Conservation (phyloP, 805 yeast genomes). For the Candida palmyrensis region DNA sequence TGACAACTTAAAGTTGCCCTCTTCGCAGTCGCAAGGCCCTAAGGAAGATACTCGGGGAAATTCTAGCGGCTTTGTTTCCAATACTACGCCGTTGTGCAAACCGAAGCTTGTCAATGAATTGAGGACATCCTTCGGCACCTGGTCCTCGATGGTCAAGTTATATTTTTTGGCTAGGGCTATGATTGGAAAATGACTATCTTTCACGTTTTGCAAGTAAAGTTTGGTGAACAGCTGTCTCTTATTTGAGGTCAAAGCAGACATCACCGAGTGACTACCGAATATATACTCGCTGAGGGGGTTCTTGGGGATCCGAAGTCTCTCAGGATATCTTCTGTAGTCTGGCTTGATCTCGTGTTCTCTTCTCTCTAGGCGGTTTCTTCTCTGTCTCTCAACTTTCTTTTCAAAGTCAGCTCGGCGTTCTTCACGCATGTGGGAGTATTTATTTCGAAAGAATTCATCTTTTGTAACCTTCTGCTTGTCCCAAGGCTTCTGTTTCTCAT, state of each 20-base stretch:
- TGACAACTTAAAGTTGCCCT: slow-evolving; percentile 12
- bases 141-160: slow-evolving; percentile 32
- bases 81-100: slow-evolving; percentile 76
- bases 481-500: slow-evolving; percentile 27
- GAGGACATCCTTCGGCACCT: slow-evolving; percentile 45
- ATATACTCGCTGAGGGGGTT: slow-evolving; percentile 62
- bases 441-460: slow-evolving; percentile 34
- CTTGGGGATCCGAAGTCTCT: slow-evolving; percentile 5
- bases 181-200: slow-evolving; percentile 37
- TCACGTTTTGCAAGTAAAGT: slow-evolving; percentile 42
- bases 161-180: slow-evolving; percentile 40
- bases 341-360: slow-evolving; percentile 6
- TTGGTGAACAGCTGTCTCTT: slow-evolving; percentile 50
- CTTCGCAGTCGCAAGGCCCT: slow-evolving; percentile 15
- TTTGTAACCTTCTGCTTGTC: slow-evolving; percentile 30
- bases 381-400: slow-evolving; percentile 28
- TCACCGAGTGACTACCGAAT: slow-evolving; percentile 72
- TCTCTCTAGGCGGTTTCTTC: slow-evolving; percentile 20
- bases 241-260: slow-evolving; percentile 58
- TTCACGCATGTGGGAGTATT: slow-evolving; percentile 26
- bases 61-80: slow-evolving; percentile 57
- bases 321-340: not conserved
- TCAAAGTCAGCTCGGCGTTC: slow-evolving; percentile 21
- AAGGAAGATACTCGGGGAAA: slow-evolving; percentile 23
- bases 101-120: slow-evolving; percentile 59